A percentile compares a stretch with the other conserved stretches of the same genome.
Conservation (phyloP, 139 green algal genomes). For the Asterochloris erici region DNA sequence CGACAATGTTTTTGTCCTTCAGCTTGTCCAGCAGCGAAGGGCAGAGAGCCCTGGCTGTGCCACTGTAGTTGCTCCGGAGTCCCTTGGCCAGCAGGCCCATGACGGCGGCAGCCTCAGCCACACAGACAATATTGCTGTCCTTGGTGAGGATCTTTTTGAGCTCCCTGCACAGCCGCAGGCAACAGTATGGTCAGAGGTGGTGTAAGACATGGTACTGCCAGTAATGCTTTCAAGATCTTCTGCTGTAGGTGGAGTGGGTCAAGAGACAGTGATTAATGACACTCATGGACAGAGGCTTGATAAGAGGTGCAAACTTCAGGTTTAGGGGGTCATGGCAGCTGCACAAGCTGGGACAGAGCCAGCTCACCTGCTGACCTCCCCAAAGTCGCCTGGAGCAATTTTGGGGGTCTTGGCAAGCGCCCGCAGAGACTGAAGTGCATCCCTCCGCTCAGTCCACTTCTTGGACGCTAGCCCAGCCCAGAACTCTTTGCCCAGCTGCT, state of each 20-base stretch:
- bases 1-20: constrained; percentile 87
- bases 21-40: constrained; percentile 71
- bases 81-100: constrained; percentile 58
- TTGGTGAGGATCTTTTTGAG: constrained; percentile 82
- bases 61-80: constrained; percentile 59
- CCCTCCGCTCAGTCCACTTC: constrained; percentile 88
- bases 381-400: constrained; percentile 61
- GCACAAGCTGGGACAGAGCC: not conserved
- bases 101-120: constrained; percentile 68
- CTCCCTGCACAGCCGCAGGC: constrained; percentile 39
- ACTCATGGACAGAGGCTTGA: not conserved
- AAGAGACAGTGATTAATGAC: not conserved
- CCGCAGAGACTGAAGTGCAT: constrained; percentile 60
- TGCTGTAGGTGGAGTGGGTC: not conserved
- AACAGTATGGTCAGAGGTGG: not conserved
- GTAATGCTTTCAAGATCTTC: not conserved
- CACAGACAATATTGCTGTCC: constrained; percentile 78
- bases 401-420: constrained; percentile 31
- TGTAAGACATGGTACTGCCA: not conserved
- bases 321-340: not conserved
- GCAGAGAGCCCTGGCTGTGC: constrained; percentile 34
- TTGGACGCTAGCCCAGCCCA: constrained; percentile 72
- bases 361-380: constrained; percentile 46
- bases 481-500: constrained; percentile 51
- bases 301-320: not conserved